Evolutionary conservation across 306 rosid species (phyloP), one percentile per base, ranked within the genome.

Genomic region (Astragalus membranaceus): DNA sequence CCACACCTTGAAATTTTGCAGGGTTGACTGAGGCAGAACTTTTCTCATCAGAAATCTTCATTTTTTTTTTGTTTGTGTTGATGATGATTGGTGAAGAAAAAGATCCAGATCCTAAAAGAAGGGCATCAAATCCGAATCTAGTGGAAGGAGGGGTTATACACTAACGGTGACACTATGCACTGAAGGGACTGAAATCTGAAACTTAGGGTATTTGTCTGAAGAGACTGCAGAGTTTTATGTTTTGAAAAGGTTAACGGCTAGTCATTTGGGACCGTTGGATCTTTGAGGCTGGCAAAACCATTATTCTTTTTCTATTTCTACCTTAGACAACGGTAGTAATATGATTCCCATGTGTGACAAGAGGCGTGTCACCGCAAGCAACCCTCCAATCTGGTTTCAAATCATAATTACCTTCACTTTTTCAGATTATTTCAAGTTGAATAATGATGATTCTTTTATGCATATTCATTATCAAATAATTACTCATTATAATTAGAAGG

Each of bases 181-280:
- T 29, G 73, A 16, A 32, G 48, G 36, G 43, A 62, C 57, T 36
- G 74, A 71, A 73, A 74, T 52, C 57, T 36, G 74, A 71, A 73
- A 74, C 56, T 3, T 58, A 32, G 82, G 78, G 81, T 86, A 92
- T 80, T 73, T 63, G 71, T 26, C 30, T 26, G 4, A 2, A 26
- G 30, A 26, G 30, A 26, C 58, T 46, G 53, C 11, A 55, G 56
- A 58, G 48, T 61, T 36, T 64, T 53, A 20, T 62, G 51, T 82
- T 79, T 81, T 84, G 78, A 82, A 87, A 41, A 88, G 87, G 44
- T 62, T 82, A 94, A 91, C 99, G 99, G 99, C 99, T 91, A 94
- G 91, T 87, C 53, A 70, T 56, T 84, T 1, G 6, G 77, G 86
- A 75, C 89, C 99, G 97, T 91, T 94, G 78, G 95, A 88, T 93